Percentiles rank a stretch among this genome's conserved stretches.
These are phyloP conservation scores for Acanthamoeba royreba DNA, from an alignment of 208 protist species.

Conservation along the genomic window DNA sequence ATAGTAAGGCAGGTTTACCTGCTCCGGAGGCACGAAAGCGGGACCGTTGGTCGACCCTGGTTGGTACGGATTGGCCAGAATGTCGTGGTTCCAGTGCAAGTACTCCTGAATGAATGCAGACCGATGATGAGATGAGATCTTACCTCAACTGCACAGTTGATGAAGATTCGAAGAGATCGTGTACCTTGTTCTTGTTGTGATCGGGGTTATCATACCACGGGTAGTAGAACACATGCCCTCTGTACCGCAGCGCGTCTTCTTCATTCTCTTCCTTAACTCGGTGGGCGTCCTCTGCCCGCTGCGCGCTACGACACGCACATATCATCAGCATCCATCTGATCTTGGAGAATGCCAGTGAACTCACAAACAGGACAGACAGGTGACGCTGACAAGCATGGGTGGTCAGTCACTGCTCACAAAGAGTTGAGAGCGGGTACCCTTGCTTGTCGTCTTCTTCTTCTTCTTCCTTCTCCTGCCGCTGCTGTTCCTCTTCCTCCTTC, in stretches of 20 bases:
- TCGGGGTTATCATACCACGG: slow-evolving; percentile 69
- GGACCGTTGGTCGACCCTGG: background rate
- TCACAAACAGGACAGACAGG: too few relatives aligned
- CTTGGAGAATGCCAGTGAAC: too few relatives aligned
- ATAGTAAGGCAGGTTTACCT: background rate
- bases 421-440: too few relatives aligned
- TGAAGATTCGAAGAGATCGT: slow-evolving; percentile 53
- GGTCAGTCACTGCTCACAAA: too few relatives aligned
- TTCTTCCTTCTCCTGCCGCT: too few relatives aligned
- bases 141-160: background rate
- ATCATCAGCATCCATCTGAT: too few relatives aligned
- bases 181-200: background rate
- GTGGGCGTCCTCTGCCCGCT: background rate
- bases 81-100: slow-evolving; percentile 1
- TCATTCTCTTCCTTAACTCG: slow-evolving; percentile 94
- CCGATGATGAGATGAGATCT: background rate
- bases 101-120: background rate
- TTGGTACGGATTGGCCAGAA: background rate
- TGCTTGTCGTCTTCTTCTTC: too few relatives aligned
- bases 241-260: slow-evolving; percentile 95
- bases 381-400: too few relatives aligned
- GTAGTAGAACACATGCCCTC: slow-evolving; percentile 71
- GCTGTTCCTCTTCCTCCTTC: too few relatives aligned
- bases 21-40: background rate
- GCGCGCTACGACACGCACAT: background rate